Base-by-base conservation (phyloP, 768 basidiomycete species). In the Lentinus tigrinus region DNA sequence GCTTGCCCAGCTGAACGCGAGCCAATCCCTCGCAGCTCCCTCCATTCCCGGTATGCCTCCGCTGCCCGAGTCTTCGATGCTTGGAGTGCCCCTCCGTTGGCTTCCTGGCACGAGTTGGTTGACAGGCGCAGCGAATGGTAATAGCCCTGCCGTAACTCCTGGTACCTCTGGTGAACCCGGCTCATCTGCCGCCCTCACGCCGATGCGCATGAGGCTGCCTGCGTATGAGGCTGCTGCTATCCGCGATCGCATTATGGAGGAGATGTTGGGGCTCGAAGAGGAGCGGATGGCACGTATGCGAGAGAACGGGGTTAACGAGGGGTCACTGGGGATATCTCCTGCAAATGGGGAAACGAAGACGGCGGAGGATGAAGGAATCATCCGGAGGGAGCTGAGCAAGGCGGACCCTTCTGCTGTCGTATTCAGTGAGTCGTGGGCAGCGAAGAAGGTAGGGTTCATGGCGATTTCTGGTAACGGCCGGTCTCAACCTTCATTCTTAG, bases 251-350 rank as follows among this genome's bases (percentile, higher is more conserved):
- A 99, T 99, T 60, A 99, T 99, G 97, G 85, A 90, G 65, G 97
- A 99, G 78, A 99, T 99, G 97, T 78, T 98, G 61, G 81, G 93
- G 23, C 77, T 99, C 26, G 97, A 99, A 73, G 95, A 98, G 70
- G 94, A 98, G 71, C 84, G 97, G 24, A 95, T 99, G 87, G 85
- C 90, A 58, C 83, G 95, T 19, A 98, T 96, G 95, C 80, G 82
- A 57, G 85, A 85, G 64, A 81, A 79, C 60, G 72, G 75, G 13
- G 88, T 90, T 61, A 84, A 82, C 48, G 88, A 91, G 58, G 79
- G 85, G 21, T 84, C 88, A 65, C 78, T 89, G 64, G 75, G 82
- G 43, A 68, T 78, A 26, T 80, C 78, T 60, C 75, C 77, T 23
- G 49, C 64, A 48, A 57, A 63, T n/a, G 69, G 69, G 37, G 77